A percentile compares a stretch with the other conserved stretches of the same genome.
Conservation (phyloP, 139 green algal species). For the Chlamydomonas schloesseri region DNA sequence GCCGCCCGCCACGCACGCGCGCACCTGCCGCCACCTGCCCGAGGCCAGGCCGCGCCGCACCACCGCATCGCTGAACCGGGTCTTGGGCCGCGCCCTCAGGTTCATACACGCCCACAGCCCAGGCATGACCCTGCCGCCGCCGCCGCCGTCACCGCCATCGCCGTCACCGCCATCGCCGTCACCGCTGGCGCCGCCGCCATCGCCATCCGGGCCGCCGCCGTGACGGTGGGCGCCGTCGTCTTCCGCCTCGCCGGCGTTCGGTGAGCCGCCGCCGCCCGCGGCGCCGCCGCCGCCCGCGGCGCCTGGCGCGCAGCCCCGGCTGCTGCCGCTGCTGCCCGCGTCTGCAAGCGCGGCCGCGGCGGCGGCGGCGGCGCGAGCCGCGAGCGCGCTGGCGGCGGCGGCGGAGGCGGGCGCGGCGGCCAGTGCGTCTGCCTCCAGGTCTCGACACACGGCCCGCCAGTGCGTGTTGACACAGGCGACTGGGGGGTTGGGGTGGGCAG, state of each 20-base stretch:
- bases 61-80: background rate
- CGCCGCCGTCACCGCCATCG: background rate
- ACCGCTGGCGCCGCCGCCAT: too few relatives aligned
- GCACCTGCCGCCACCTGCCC: constrained; percentile 12
- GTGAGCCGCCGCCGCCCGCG: too few relatives aligned
- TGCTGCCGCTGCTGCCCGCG: background rate
- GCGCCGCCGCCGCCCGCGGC: background rate
- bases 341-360: background rate
- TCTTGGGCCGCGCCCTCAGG: background rate
- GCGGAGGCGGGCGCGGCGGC: background rate
- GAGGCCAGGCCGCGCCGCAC: background rate
- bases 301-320: background rate
- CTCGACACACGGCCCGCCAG: constrained; percentile 10
- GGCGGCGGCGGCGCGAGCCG: background rate
- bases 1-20: too few relatives aligned
- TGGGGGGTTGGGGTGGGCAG: background rate
- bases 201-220: too few relatives aligned
- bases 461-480: constrained; percentile 4
- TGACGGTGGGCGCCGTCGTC: too few relatives aligned
- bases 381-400: background rate
- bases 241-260: too few relatives aligned
- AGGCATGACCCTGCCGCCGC: background rate
- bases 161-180: too few relatives aligned
- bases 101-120: constrained; percentile 31
- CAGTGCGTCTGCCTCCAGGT: background rate